A percentile compares a stretch with the other conserved stretches of the same genome.
These are phyloP conservation scores for Tremella mesenterica DNA, from an alignment of 768 basidiomycete genomes.

Conservation along the genomic window DNA sequence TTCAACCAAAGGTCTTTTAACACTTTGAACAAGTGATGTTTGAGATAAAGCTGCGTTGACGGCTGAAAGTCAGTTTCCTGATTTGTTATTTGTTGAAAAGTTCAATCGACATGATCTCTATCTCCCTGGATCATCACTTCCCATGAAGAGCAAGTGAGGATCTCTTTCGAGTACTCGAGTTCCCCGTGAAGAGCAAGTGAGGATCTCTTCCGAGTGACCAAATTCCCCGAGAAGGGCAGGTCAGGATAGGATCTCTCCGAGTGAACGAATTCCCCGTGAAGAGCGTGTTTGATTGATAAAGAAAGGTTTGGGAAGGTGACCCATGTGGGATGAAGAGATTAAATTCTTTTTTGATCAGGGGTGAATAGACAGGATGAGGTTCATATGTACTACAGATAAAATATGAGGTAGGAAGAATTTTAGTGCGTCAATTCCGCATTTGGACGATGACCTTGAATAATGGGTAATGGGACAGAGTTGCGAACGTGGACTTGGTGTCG, in stretches of 20 bases:
- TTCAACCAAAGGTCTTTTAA: conserved; percentile 29
- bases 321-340: too few species aligned
- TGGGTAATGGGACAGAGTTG: too few species aligned
- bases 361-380: too few species aligned
- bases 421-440: too few species aligned
- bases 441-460: too few species aligned
- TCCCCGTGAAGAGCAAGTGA: not conserved
- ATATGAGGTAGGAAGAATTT: too few species aligned
- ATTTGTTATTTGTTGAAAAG: not conserved
- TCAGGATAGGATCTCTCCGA: not conserved
- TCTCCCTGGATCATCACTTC: conserved; percentile 1
- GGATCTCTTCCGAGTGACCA: not conserved
- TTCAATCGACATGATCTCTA: not conserved
- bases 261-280: not conserved
- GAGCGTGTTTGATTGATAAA: not conserved
- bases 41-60: conserved; percentile 33
- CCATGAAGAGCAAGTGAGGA: not conserved
- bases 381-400: too few species aligned
- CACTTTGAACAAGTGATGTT: conserved; percentile 8
- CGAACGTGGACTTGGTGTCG: too few species aligned
- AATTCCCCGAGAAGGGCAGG: not conserved
- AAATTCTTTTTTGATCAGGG: too few species aligned
- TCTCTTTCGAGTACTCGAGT: not conserved
- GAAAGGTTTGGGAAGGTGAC: too few species aligned
- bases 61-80: conserved; percentile 3